Evolutionary conservation across 306 rosid species (phyloP).

Genomic region (Acacia melanoxylon): DNA sequence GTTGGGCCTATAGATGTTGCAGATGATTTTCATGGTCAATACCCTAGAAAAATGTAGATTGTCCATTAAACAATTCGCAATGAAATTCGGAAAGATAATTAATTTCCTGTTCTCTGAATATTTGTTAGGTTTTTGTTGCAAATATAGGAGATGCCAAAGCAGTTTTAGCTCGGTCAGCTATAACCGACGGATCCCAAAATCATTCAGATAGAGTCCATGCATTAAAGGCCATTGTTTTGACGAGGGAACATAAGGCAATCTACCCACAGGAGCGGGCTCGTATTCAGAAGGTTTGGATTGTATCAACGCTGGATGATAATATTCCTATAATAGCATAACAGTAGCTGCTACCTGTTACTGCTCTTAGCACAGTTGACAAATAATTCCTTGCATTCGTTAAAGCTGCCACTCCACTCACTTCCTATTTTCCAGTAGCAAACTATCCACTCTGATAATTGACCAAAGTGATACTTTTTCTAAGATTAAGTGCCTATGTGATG

Average conservation of each 20-base stretch:
- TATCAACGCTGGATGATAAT: conserved; percentile 23
- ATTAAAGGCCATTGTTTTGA: conserved; percentile 84
- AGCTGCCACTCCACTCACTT: not conserved
- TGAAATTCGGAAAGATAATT: not conserved
- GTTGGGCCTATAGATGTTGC: not conserved
- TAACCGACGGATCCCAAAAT: conserved; percentile 45
- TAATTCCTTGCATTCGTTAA: conserved; percentile 14
- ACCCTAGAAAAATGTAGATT: not conserved
- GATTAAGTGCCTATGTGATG: not conserved
- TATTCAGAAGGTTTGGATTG: conserved; percentile 73
- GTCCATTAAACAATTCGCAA: conserved; percentile 4
- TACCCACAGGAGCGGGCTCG: conserved; percentile 86
- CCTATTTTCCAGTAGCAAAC: not conserved
- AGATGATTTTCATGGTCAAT: conserved; percentile 15
- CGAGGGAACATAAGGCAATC: conserved; percentile 90
- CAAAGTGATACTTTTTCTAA: conserved; percentile 5
- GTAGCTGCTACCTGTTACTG: conserved; percentile 12
- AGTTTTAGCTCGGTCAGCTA: conserved; percentile 72
- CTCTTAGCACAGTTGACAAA: conserved; percentile 11
- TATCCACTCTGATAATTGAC: conserved; percentile 10
- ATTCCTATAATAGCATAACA: conserved; percentile 14
- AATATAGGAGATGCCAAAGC: conserved; percentile 94
- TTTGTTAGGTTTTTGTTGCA: conserved; percentile 73
- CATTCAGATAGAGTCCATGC: conserved; percentile 44
- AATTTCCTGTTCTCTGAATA: conserved; percentile 26